Conservation (phyloP, 352 stramenopile genomes). For the Phytopythium cucurbitacearum region DNA sequence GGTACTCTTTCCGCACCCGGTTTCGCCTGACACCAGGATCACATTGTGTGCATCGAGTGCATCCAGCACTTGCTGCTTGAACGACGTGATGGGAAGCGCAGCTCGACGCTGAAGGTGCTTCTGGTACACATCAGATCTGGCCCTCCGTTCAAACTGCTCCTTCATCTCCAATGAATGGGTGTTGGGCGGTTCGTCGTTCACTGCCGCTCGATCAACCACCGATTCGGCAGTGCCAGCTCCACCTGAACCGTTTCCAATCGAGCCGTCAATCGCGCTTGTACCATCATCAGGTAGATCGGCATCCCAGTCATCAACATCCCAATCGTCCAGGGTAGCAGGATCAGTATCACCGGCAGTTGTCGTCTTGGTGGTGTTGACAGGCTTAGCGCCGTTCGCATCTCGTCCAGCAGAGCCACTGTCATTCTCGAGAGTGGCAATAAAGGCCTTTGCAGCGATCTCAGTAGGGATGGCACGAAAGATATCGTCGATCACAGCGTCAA, state of each 20-base stretch:
- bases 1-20: slow-evolving; percentile 93
- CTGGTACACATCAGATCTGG: slow-evolving; percentile 30
- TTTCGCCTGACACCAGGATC: slow-evolving; percentile 94
- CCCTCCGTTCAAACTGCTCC: slow-evolving; percentile 26
- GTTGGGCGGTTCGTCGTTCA: too few species aligned
- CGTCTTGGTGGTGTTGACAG: neutral
- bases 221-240: too few species aligned
- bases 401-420: neutral
- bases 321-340: slow-evolving; percentile 30
- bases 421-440: neutral
- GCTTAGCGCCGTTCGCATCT: neutral
- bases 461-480: slow-evolving; percentile 44
- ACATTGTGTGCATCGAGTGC: slow-evolving; percentile 82
- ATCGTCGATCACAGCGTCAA: slow-evolving; percentile 47
- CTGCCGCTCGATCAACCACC: too few species aligned
- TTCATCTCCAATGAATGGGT: slow-evolving; percentile 33
- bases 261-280: slow-evolving; percentile 2
- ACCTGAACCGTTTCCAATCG: neutral
- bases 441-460: slow-evolving; percentile 41
- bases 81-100: slow-evolving; percentile 75
- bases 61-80: slow-evolving; percentile 76
- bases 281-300: slow-evolving; percentile 38
- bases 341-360: slow-evolving; percentile 2
- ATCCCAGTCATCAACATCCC: slow-evolving; percentile 76
- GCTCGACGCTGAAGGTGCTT: slow-evolving; percentile 40